These are phyloP conservation scores for Nigrospora osmanthi DNA, from an alignment of 2,329 filamentous ascomycete genomes.

Conservation along the genomic window DNA sequence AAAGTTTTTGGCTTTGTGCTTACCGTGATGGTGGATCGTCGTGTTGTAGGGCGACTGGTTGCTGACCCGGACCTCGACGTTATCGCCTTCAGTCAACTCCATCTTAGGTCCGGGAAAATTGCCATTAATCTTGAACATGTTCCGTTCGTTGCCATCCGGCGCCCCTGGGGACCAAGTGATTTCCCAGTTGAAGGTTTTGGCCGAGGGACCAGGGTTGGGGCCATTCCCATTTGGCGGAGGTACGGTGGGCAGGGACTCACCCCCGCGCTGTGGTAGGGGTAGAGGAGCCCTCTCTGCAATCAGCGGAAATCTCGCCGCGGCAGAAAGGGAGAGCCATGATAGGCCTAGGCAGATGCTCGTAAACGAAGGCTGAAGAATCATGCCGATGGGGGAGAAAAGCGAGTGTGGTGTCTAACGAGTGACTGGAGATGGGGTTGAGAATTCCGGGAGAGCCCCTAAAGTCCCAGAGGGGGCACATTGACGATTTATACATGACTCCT, in stretches of 20 bases:
- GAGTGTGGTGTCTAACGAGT: too few species aligned
- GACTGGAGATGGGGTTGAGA: too few species aligned
- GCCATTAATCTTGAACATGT: slow-evolving; percentile 32
- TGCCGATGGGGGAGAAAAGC: too few species aligned
- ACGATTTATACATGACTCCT: too few species aligned
- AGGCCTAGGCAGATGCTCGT: too few species aligned
- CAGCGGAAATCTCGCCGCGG: too few species aligned
- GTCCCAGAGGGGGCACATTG: too few species aligned
- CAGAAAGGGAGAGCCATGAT: too few species aligned
- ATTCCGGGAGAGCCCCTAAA: too few species aligned
- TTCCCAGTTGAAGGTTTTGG: slow-evolving; percentile 1
- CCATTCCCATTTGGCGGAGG: background rate
- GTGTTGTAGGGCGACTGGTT: slow-evolving; percentile 40
- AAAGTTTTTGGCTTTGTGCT: background rate
- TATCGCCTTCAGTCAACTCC: slow-evolving; percentile 42
- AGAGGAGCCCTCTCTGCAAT: too few species aligned
- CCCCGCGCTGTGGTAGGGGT: too few species aligned
- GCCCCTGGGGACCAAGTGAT: slow-evolving; percentile 4
- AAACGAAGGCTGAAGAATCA: too few species aligned
- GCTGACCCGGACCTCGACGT: slow-evolving; percentile 32
- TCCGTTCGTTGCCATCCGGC: slow-evolving; percentile 3
- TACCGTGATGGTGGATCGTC: slow-evolving; percentile 42
- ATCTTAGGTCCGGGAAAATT: slow-evolving; percentile 55
- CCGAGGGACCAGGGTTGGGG: background rate
- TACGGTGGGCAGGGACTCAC: background rate